Evolutionary conservation across 805 yeast species (phyloP).

Genomic region (Pichia cephalocereana): DNA sequence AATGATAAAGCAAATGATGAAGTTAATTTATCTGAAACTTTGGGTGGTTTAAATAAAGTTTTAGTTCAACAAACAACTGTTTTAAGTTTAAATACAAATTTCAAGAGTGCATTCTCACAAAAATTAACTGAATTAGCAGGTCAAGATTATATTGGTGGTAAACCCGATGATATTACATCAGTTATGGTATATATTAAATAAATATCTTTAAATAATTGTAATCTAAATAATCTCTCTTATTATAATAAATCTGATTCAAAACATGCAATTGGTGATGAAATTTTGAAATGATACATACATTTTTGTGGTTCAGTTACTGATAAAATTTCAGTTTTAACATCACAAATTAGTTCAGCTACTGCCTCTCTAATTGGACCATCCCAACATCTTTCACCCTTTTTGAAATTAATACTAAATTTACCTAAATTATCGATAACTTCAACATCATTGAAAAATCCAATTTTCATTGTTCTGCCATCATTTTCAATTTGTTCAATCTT

Average conservation of each 20-base stretch:
- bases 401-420: conserved; percentile 27
- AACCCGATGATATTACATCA: conserved; percentile 89
- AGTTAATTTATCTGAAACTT: conserved; percentile 4
- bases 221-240: not conserved
- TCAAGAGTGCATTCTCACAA: conserved; percentile 81
- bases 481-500: conserved; percentile 45
- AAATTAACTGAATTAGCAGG: conserved; percentile 59
- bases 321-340: conserved; percentile 43
- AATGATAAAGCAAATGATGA: conserved; percentile 36
- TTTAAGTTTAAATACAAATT: conserved; percentile 62
- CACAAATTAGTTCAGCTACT: conserved; percentile 56
- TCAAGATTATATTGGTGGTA: conserved; percentile 76
- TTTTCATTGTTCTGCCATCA: conserved; percentile 35
- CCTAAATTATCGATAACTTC: conserved; percentile 9
- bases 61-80: conserved; percentile 61
- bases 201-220: not conserved
- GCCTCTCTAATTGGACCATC: conserved; percentile 84
- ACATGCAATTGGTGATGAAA: conserved; percentile 42
- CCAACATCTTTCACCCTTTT: conserved; percentile 79
- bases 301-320: conserved; percentile 81
- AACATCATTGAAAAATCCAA: conserved; percentile 36
- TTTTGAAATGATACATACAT: conserved; percentile 60
- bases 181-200: conserved; percentile 56
- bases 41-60: conserved; percentile 33
- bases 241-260: conserved; percentile 12